Base-by-base conservation (phyloP, 1,139 yeast species). In the Kodamaea alishanica region DNA sequence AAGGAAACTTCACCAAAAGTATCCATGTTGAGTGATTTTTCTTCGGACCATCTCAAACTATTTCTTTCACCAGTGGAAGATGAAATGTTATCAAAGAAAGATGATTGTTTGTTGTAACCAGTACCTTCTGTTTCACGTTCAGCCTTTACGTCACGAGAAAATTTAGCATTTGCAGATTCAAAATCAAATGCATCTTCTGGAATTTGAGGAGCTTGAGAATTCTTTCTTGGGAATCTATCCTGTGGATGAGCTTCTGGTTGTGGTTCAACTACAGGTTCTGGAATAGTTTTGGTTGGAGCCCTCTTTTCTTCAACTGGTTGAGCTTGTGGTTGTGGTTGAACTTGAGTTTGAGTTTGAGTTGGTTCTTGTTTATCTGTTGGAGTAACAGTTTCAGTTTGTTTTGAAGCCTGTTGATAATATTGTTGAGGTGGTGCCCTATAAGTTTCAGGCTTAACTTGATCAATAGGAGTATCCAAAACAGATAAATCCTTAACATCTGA, bases 401-500 rank as follows among this genome's bases (percentile, higher is more conserved):
- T 33, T 23, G 37, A 30, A 15, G 43, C 29, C 28, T 33, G 43
- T 24, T 41, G 48, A 22, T 38, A 45, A 26, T 42, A 45, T 24
- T 43, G 52, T 26, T 44, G 46, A 20, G 47, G 48, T 22, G 48
- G 42, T 30, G 42, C 42, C n/a, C 30, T 28, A 28, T 46, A 46
- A 6, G 52, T 48, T 31, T 57, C 62, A 0, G 83, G 77, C 45
- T 65, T 61, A 24, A 76, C 79, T 42, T 77, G 73, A 26, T 75
- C 79, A 42, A 75, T 66, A 7, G 81, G 77, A 26, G 70, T 70
- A 48, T 88, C 97, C 54, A 90, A 73, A 45, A 92, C 95, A 47
- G 81, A 79, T 61, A 92, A 73, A 56, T 87, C 96, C 65, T 87
- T 85, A 30, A 92, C 97, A 54, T 90, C 97, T 28, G 88, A 80